These are phyloP conservation scores for Cryptomeria japonica DNA, from an alignment of 75 land plant species.

Conservation along the genomic window DNA sequence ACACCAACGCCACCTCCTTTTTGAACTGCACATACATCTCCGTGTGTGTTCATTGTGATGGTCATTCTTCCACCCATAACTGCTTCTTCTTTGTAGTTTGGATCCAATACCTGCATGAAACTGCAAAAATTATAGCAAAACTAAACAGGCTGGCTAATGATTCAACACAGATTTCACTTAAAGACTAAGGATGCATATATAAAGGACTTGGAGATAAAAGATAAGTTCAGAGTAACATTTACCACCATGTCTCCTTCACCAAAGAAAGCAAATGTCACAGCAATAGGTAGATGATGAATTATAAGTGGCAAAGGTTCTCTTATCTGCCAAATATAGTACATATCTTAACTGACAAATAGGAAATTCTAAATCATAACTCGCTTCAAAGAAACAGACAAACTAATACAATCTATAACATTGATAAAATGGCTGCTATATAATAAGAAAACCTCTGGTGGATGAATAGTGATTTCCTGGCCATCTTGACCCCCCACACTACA, in stretches of 20 bases:
- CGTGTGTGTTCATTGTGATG: constrained; percentile 78
- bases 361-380: neutral
- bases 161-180: neutral
- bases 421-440: neutral
- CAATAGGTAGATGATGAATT: constrained; percentile 91
- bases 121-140: neutral
- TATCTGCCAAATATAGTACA: constrained; percentile 42
- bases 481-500: constrained; percentile 84
- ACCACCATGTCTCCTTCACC: constrained; percentile 75
- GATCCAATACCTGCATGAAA: constrained; percentile 74
- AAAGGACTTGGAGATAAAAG: neutral
- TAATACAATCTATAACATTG: neutral
- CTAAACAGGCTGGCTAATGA: neutral
- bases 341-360: neutral
- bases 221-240: neutral
- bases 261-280: constrained; percentile 88
- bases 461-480: constrained; percentile 77
- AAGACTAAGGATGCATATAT: neutral
- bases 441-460: constrained; percentile 80
- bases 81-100: constrained; percentile 80
- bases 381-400: neutral
- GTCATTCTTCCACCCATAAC: constrained; percentile 91
- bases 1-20: constrained; percentile 94
- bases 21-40: constrained; percentile 91
- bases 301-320: constrained; percentile 86